Evolutionary conservation across 2,329 filamentous ascomycete genomes (phyloP).

Genomic region (Alternaria alternata): DNA sequence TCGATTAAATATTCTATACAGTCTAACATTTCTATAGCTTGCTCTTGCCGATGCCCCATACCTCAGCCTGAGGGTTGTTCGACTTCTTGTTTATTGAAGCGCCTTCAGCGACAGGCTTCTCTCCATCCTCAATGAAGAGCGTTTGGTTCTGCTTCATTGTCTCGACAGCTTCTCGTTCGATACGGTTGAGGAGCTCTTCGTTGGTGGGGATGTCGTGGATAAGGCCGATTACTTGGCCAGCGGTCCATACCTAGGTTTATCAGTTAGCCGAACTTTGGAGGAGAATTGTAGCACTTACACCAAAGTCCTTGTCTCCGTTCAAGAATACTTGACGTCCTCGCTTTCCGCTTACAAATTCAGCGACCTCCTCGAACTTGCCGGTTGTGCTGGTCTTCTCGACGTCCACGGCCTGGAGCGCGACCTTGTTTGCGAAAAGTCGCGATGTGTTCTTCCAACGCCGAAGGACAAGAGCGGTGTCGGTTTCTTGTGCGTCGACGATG

Average conservation of each 20-base stretch:
- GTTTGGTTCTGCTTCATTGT: conserved; percentile 51
- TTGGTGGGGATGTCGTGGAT: conserved; percentile 63
- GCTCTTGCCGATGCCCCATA: conserved; percentile 55
- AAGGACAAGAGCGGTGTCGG: conserved; percentile 87
- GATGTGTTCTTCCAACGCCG: conserved; percentile 93
- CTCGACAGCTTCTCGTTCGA: conserved; percentile 57
- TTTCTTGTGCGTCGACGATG: conserved; percentile 88
- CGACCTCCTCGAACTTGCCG: conserved; percentile 89
- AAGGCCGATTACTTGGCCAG: conserved; percentile 84
- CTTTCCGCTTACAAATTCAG: conserved; percentile 87
- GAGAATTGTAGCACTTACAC: conserved; percentile 52
- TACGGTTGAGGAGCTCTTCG: conserved; percentile 54
- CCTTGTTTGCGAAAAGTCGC: conserved; percentile 88
- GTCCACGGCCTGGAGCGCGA: conserved; percentile 79
- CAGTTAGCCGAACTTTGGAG: neutral
- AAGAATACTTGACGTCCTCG: conserved; percentile 89
- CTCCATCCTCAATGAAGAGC: conserved; percentile 44
- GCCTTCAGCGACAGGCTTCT: conserved; percentile 28
- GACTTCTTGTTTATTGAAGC: conserved; percentile 42
- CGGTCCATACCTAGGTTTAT: conserved; percentile 86
- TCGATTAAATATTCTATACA: neutral
- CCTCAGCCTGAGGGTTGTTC: conserved; percentile 52
- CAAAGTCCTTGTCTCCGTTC: conserved; percentile 89
- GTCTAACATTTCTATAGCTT: conserved; percentile 44
- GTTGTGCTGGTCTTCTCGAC: conserved; percentile 83